These are phyloP conservation scores for Passalora sequoiae DNA, from an alignment of 2,329 filamentous ascomycete genomes.

Conservation along the genomic window DNA sequence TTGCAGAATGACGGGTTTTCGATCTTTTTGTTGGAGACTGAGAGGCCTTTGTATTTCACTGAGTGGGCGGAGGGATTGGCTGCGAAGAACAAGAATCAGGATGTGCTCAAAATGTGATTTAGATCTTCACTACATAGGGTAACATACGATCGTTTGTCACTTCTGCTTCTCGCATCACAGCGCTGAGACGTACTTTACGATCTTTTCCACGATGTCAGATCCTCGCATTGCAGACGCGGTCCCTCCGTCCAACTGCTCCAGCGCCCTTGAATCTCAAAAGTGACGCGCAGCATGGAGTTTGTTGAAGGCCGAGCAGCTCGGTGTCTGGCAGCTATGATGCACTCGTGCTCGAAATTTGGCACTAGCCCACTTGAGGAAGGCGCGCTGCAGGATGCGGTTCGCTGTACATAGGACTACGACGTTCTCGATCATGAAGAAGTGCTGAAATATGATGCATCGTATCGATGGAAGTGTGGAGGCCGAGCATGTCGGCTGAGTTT, in stretches of 20 bases:
- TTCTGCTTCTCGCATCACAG: too few relatives aligned
- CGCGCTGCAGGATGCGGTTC: too few relatives aligned
- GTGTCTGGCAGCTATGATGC: not conserved
- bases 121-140: too few relatives aligned
- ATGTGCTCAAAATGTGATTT: not conserved
- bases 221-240: too few relatives aligned
- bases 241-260: too few relatives aligned
- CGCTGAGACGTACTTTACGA: too few relatives aligned
- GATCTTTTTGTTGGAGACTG: conserved; percentile 16
- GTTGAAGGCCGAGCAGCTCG: not conserved
- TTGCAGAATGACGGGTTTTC: conserved; percentile 11
- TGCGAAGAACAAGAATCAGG: conserved; percentile 6
- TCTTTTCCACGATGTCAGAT: too few relatives aligned
- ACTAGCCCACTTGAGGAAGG: not conserved
- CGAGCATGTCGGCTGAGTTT: not conserved
- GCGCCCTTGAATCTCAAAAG: too few relatives aligned
- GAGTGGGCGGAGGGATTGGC: conserved; percentile 14
- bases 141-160: too few relatives aligned
- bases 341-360: not conserved
- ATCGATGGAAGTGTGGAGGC: not conserved
- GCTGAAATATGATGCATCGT: not conserved
- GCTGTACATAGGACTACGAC: not conserved
- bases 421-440: not conserved
- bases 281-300: not conserved
- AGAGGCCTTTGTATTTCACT: conserved; percentile 14